Conservation (phyloP, 2,329 filamentous ascomycete genomes). For the Gremmenia infestans region DNA sequence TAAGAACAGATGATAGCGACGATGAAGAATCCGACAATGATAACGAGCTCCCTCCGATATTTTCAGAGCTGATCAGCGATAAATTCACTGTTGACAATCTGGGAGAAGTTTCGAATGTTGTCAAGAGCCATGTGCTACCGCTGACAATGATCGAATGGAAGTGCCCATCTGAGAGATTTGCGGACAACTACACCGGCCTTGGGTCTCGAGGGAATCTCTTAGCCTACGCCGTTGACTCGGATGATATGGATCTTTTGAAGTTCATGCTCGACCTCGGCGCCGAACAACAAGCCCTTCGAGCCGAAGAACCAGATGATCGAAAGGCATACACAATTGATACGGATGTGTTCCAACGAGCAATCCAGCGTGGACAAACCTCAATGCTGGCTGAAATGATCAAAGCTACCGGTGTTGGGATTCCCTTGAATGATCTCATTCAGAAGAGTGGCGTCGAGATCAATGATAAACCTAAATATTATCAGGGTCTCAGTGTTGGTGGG, state of each 20-base stretch:
- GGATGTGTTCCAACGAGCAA: slow-evolving; percentile 39
- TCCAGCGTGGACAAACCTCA: slow-evolving; percentile 46
- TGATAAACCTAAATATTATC: slow-evolving; percentile 66
- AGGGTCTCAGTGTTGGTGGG: slow-evolving; percentile 71
- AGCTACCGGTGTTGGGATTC: slow-evolving; percentile 62
- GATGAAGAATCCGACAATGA: slow-evolving; percentile 19
- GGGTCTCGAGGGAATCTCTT: slow-evolving; percentile 10
- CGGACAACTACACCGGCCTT: slow-evolving; percentile 21
- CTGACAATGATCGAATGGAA: slow-evolving; percentile 43
- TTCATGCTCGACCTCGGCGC: slow-evolving; percentile 24
- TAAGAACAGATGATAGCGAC: slow-evolving; percentile 38
- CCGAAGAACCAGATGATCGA: slow-evolving; percentile 21
- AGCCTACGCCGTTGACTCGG: slow-evolving; percentile 18
- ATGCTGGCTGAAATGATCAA: slow-evolving; percentile 62
- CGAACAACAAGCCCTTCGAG: slow-evolving; percentile 23
- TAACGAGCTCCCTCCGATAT: slow-evolving; percentile 37
- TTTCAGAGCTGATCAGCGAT: slow-evolving; percentile 55
- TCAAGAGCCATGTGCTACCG: slow-evolving; percentile 59
- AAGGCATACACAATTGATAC: slow-evolving; percentile 29
- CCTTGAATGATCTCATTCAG: slow-evolving; percentile 61
- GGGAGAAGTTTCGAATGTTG: slow-evolving; percentile 61
- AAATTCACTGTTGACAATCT: slow-evolving; percentile 73
- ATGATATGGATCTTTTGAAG: slow-evolving; percentile 26
- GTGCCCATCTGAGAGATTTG: slow-evolving; percentile 31
- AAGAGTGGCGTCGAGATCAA: slow-evolving; percentile 58